Evolutionary conservation across 257 asterid species (phyloP).

Genomic region (Asclepias syriaca): DNA sequence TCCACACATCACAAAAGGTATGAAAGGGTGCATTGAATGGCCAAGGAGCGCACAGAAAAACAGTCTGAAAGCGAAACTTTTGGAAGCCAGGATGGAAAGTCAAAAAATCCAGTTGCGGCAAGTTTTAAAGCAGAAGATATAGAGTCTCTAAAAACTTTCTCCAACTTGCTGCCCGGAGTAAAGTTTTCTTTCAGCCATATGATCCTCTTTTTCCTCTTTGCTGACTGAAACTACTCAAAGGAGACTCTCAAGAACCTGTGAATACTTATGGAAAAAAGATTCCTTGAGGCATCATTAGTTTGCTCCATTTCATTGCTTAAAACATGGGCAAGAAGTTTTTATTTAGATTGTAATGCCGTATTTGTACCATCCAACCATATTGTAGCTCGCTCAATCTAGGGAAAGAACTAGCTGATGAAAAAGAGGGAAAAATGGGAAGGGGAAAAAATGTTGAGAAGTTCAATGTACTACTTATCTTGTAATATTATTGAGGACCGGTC

Average conservation of each 20-base stretch:
- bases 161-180: not conserved
- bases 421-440: not conserved
- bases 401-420: not conserved
- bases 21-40: conserved; percentile 93
- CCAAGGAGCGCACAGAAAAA: conserved; percentile 55
- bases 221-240: conserved; percentile 12
- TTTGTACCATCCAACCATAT: conserved; percentile 10
- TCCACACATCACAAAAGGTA: conserved; percentile 58
- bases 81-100: conserved; percentile 84
- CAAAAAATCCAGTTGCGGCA: conserved; percentile 88
- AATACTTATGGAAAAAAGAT: not conserved
- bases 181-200: not conserved
- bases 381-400: not conserved
- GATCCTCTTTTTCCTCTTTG: not conserved
- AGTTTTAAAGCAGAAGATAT: conserved; percentile 83
- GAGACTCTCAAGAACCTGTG: conserved; percentile 5
- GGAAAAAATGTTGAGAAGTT: not conserved
- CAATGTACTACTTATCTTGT: not conserved
- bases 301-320: conserved; percentile 1
- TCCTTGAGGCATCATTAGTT: not conserved
- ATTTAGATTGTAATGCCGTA: not conserved
- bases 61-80: conserved; percentile 64
- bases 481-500: not conserved
- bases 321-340: not conserved
- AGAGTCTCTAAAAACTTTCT: conserved; percentile 4